Evolutionary conservation across 2,329 filamentous ascomycete genomes (phyloP).

Genomic region (Tolypocladium tundrense): DNA sequence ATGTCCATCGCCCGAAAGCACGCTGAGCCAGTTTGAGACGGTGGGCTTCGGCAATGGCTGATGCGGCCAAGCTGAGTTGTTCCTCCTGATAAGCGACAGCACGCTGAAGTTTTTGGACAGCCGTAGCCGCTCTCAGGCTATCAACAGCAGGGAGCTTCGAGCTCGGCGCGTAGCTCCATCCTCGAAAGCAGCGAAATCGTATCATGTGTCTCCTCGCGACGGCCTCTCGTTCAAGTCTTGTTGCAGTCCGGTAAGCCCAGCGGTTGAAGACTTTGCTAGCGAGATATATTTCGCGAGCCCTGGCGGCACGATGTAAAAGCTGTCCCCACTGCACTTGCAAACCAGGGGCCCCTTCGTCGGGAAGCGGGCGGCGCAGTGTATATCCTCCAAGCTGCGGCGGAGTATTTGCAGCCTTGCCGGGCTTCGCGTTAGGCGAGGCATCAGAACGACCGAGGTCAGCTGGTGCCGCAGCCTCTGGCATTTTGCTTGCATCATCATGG

Average conservation of each 20-base stretch:
- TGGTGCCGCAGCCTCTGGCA: neutral
- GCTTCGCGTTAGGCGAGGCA: neutral
- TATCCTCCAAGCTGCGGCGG: no score
- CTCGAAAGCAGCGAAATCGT: slow-evolving; percentile 35
- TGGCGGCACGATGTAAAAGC: slow-evolving; percentile 41
- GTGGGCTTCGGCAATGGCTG: slow-evolving; percentile 11
- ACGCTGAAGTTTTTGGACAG: slow-evolving; percentile 23
- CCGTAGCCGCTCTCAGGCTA: slow-evolving; percentile 17
- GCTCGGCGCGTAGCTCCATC: slow-evolving; percentile 23
- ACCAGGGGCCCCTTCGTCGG: neutral
- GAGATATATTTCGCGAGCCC: slow-evolving; percentile 56
- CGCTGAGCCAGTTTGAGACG: slow-evolving; percentile 8
- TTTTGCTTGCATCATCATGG: neutral
- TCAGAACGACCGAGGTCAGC: neutral
- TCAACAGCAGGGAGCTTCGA: slow-evolving; percentile 17
- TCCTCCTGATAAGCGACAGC: slow-evolving; percentile 15
- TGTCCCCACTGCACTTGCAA: slow-evolving; percentile 7
- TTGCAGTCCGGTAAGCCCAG: slow-evolving; percentile 56
- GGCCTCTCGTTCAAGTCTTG: slow-evolving; percentile 56
- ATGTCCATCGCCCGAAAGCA: slow-evolving; percentile 18
- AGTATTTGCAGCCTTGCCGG: neutral
- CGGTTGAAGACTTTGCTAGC: slow-evolving; percentile 26
- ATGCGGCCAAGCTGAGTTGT: slow-evolving; percentile 14
- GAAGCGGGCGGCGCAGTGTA: neutral
- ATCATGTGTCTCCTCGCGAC: slow-evolving; percentile 62